Evolutionary conservation across 805 yeast genomes (phyloP).

Genomic region (Cyberlindnera bimundalis): DNA sequence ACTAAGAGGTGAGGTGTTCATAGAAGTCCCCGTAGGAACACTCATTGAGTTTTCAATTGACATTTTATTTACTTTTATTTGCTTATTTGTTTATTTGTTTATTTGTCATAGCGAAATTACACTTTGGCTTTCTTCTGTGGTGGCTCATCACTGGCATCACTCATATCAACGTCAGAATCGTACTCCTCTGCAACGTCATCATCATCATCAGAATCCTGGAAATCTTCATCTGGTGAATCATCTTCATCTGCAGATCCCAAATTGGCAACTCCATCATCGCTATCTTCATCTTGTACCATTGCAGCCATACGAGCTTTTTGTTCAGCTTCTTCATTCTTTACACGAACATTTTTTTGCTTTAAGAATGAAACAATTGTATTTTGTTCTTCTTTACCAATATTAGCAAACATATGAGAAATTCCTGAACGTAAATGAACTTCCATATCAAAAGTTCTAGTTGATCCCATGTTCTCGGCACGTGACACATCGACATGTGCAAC

Average conservation of each 20-base stretch:
- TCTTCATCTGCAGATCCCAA: constrained; percentile 80
- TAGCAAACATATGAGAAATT: constrained; percentile 78
- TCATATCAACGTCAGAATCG: constrained; percentile 23
- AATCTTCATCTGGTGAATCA: constrained; percentile 85
- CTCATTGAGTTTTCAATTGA: no score
- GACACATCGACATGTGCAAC: constrained; percentile 75
- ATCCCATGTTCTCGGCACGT: constrained; percentile 70
- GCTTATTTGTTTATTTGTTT: neutral
- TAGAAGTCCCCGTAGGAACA: no score
- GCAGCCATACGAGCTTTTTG: constrained; percentile 81
- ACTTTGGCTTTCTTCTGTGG: constrained; percentile 37
- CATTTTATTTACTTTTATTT: no score
- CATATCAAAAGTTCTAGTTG: constrained; percentile 89
- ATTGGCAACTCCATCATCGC: constrained; percentile 46
- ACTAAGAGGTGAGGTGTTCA: no score
- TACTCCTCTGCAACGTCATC: constrained; percentile 32
- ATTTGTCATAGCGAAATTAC: neutral
- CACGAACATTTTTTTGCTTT: constrained; percentile 70
- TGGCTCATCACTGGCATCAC: constrained; percentile 28
- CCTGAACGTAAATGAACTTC: constrained; percentile 69
- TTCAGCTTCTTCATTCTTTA: constrained; percentile 85
- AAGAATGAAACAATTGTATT: constrained; percentile 70
- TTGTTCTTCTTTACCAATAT: constrained; percentile 88
- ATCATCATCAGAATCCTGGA: constrained; percentile 58
- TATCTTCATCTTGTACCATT: constrained; percentile 47